Evolutionary conservation across 495 filamentous ascomycete genomes (phyloP), one percentile per base, ranked within the genome.

Genomic region (Penicillium paradoxum): DNA sequence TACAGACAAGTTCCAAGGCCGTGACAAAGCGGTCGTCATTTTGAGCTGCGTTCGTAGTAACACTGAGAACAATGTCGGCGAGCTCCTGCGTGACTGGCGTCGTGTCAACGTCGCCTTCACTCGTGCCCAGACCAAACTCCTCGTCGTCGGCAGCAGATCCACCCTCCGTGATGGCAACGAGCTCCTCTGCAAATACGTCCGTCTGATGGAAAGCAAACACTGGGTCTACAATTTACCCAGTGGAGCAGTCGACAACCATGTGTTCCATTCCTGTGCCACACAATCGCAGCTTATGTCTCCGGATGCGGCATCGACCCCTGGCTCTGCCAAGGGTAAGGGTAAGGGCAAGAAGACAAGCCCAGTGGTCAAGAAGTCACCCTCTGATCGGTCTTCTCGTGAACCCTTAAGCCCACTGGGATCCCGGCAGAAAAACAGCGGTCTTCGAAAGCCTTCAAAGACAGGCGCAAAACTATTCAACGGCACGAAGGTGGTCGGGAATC

Each of bases 91-190:
- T 50, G 93, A 98, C 68, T 95, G 90, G 89, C 75, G 93, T 45
- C 72, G 93, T 9, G 90, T 97, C 59, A 98, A 98, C 60, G 93
- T 98, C 15, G 92, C 93, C 0, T 87, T 98, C 54, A 98, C 93
- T 10, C 73, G 93, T 25, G 93, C 93, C 25, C 86, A 88, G 59
- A 89, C 84, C 1, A 98, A 98, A 73, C 71, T 98, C 11, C 72
- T 98, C 18, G 85, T 98, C 6, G 63, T 98, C 4, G 93, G 93
- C 1, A 91, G 87, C 59, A 78, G 80, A 59, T 75, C 73, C 24
- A 98, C 93, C 15, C 73, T 98, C 8, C 68, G 60, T 46, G 79
- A 78, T 21, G 82, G 83, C 7, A 88, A 88, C 46, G 89, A 92
- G 58, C 80, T 96, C 63, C 76, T 97, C 14, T 77, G 77, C 18